A percentile compares a stretch with the other conserved stretches of the same genome.
phyloP scores from a whole-genome alignment of 2,329 filamentous ascomycete genomes.

The Fusarium irregulare region DNA sequence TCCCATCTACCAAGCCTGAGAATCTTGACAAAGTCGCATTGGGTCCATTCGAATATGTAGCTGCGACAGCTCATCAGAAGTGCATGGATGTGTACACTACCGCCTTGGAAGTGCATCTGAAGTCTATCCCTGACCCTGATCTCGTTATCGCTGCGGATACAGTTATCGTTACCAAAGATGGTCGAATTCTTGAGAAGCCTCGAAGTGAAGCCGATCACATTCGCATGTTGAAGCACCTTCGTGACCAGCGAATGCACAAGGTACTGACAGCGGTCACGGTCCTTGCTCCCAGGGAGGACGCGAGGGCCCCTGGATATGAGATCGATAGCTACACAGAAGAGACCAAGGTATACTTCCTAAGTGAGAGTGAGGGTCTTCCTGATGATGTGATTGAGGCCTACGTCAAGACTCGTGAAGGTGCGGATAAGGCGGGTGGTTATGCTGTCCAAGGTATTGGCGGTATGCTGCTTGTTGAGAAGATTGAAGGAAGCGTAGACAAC shows the following conservation, averaged over 20 bases:
- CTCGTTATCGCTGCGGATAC: conserved; percentile 93
- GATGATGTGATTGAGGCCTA: conserved; percentile 87
- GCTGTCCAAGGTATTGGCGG: conserved; percentile 90
- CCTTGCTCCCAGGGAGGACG: conserved; percentile 85
- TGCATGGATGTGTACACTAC: conserved; percentile 75
- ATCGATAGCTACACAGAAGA: conserved; percentile 87
- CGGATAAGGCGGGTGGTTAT: conserved; percentile 96
- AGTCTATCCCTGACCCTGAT: conserved; percentile 73
- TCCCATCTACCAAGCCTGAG: conserved; percentile 85
- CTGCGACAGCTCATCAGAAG: conserved; percentile 86
- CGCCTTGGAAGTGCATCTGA: conserved; percentile 57
- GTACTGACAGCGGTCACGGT: conserved; percentile 87
- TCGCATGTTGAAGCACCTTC: conserved; percentile 82
- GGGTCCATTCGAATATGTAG: conserved; percentile 89
- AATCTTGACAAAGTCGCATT: conserved; percentile 81
- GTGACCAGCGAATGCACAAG: conserved; percentile 81
- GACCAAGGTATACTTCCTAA: conserved; percentile 89
- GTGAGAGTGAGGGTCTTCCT: conserved; percentile 64
- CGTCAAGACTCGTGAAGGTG: conserved; percentile 87
- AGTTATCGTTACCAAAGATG: conserved; percentile 80
- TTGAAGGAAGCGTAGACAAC: conserved; percentile 93
- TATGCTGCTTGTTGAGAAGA: conserved; percentile 86
- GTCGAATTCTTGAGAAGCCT: conserved; percentile 91
- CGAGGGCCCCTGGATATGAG: conserved; percentile 85
- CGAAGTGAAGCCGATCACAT: conserved; percentile 83